phyloP scores from a whole-genome alignment of 148 eudicot genomes.

The Simmondsia chinensis region DNA sequence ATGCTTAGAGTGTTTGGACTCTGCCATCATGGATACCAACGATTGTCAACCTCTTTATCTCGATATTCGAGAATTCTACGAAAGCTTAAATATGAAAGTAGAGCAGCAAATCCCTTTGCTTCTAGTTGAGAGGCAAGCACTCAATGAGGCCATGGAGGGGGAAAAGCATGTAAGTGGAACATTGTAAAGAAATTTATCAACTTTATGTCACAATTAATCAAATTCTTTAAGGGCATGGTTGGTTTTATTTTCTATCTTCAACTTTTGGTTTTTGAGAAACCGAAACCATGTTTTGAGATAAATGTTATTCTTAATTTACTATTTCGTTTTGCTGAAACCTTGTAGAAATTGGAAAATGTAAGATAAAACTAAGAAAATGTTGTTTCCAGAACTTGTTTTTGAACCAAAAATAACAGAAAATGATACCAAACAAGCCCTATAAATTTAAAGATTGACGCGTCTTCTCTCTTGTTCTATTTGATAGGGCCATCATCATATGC shows the following conservation, averaged over 20 bases:
- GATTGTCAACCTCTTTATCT: constrained; percentile 61
- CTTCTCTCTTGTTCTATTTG: background rate
- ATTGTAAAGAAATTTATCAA: background rate
- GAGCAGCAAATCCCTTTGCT: constrained; percentile 64
- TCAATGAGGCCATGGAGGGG: constrained; percentile 72
- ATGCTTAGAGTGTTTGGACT: constrained; percentile 70
- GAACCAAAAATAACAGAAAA: background rate
- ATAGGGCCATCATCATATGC: constrained; percentile 22
- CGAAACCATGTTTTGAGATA: too few relatives aligned
- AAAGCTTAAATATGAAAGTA: constrained; percentile 53
- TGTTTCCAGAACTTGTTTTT: too few relatives aligned
- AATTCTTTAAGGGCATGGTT: too few relatives aligned
- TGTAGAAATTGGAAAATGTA: too few relatives aligned
- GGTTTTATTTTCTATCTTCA: too few relatives aligned
- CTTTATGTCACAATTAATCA: too few relatives aligned
- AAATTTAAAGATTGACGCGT: background rate
- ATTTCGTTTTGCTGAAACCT: too few relatives aligned
- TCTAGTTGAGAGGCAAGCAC: constrained; percentile 73
- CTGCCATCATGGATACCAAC: constrained; percentile 51
- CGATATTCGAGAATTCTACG: constrained; percentile 61
- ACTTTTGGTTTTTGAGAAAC: too few relatives aligned
- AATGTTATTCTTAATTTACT: too few relatives aligned
- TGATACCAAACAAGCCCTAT: too few relatives aligned
- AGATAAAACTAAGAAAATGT: too few relatives aligned
- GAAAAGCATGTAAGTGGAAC: constrained; percentile 45